Evolutionary conservation across 208 protist species (phyloP), one percentile per base, ranked within the genome.

Genomic region (Polymyxa betae): DNA sequence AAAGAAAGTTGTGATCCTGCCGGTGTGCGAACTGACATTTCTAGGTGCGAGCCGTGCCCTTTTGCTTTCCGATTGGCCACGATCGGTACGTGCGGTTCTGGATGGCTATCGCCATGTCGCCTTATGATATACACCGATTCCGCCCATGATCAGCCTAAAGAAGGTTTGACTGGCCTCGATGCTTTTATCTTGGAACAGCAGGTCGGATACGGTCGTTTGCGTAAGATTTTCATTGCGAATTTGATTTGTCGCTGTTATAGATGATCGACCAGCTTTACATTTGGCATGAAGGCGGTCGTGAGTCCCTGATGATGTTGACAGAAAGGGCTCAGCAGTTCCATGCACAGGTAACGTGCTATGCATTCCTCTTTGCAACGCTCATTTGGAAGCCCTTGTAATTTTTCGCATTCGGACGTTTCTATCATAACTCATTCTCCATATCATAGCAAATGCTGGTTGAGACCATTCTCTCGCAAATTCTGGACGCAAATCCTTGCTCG

Each of bases 131-230:
- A 45, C 35, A 43, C 35, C n/a, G 35, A 35, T 20, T 5, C 5
- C 16, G 35, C 5, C 72, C 16, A 20, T 12, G 72, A 82, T 35
- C 72, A 82, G 5, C 5, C 5, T 38, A 35, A 82, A 16, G n/a
- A 12, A 38, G n/a, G 72, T 43, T n/a, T 82, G 5, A 82, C 35
- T n/a, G 72, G 16, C n/a, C n/a, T 82, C 12, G 72, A 82, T n/a
- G 72, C 72, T 35, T 45, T 82, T 45, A n/a, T 82, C n/a, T n/a
- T 82, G n/a, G 72, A 82, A n/a, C 72, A 82, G 24, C 49, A 82
- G 35, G n/a, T 82, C 5, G 5, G 72, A 29, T 35, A n/a, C 16
- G 72, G 5, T 35, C 72, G 5, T 82, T 43, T 43, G 5, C 35
- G 16, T 38, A n/a, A 5, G 35, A 43, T 40, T 45, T 5, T 5